A percentile compares a stretch with the other conserved stretches of the same genome.
phyloP scores from a whole-genome alignment of 2,329 filamentous ascomycete species.

The Cordyceps javanica region DNA sequence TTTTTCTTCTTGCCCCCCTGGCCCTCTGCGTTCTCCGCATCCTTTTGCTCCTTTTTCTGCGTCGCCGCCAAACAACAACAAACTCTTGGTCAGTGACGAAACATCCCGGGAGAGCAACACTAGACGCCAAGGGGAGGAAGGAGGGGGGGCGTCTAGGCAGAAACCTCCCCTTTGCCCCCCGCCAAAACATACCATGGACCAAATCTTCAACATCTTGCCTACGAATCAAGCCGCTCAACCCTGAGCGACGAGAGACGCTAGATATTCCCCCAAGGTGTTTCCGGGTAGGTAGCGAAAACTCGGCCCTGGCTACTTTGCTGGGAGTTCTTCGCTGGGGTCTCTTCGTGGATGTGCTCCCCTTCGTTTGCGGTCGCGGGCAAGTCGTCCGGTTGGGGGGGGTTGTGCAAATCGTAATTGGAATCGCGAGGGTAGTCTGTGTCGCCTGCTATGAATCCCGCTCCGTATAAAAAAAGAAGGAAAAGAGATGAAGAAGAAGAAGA shows the following conservation, averaged over 20 bases:
- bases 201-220: slow-evolving; percentile 92
- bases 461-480: not conserved
- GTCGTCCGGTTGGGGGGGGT: not conserved
- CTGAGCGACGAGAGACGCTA: not conserved
- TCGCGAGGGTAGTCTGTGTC: not conserved
- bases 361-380: not conserved
- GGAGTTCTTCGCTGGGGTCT: not conserved
- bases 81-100: slow-evolving; percentile 23
- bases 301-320: not conserved
- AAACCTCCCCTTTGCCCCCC: not conserved
- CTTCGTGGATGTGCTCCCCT: not conserved
- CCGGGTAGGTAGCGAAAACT: not conserved
- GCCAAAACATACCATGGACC: slow-evolving; percentile 73
- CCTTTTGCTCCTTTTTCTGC: slow-evolving; percentile 93
- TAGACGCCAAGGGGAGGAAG: not conserved
- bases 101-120: not conserved
- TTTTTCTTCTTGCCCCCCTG: slow-evolving; percentile 91
- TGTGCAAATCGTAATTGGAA: not conserved
- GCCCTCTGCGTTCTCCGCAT: slow-evolving; percentile 76
- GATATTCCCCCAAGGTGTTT: not conserved
- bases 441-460: not conserved
- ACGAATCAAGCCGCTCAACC: slow-evolving; percentile 13
- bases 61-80: not conserved
- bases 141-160: too few species aligned
- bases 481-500: too few species aligned